phyloP scores from a whole-genome alignment of 148 eudicot species.

The Heliamphora exappendiculata region DNA sequence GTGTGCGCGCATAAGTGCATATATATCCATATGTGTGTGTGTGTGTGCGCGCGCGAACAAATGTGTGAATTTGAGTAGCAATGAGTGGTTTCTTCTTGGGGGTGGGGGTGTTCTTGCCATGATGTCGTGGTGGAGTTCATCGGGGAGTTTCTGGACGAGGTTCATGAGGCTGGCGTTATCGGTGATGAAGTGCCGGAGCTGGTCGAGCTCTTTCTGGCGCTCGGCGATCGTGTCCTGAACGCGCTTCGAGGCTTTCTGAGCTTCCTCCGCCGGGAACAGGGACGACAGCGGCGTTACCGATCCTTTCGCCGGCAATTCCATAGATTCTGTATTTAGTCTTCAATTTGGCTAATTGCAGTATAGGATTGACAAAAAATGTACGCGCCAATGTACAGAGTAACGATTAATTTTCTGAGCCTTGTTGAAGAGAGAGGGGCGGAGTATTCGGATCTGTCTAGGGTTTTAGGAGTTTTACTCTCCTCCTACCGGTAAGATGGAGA shows the following conservation, averaged over 20 bases:
- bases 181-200: constrained; percentile 29
- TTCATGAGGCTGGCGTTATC: constrained; percentile 62
- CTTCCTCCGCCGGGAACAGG: constrained; percentile 55
- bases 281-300: constrained; percentile 68
- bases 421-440: too few species aligned
- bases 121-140: constrained; percentile 68
- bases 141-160: constrained; percentile 77
- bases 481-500: too few species aligned
- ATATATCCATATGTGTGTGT: background rate
- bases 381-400: background rate
- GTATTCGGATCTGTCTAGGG: too few species aligned
- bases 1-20: background rate
- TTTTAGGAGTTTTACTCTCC: too few species aligned
- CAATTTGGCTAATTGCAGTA: too few species aligned
- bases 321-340: background rate
- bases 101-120: constrained; percentile 32
- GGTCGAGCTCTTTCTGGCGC: constrained; percentile 36
- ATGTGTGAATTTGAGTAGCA: background rate
- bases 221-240: constrained; percentile 46
- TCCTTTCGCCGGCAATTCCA: constrained; percentile 36
- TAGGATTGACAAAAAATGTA: too few species aligned
- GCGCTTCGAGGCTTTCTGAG: constrained; percentile 49
- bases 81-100: background rate
- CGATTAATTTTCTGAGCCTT: background rate
- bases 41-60: too few species aligned